These are phyloP conservation scores for Endoconidiophora polonica DNA, from an alignment of 2,329 filamentous ascomycete genomes.

Conservation along the genomic window DNA sequence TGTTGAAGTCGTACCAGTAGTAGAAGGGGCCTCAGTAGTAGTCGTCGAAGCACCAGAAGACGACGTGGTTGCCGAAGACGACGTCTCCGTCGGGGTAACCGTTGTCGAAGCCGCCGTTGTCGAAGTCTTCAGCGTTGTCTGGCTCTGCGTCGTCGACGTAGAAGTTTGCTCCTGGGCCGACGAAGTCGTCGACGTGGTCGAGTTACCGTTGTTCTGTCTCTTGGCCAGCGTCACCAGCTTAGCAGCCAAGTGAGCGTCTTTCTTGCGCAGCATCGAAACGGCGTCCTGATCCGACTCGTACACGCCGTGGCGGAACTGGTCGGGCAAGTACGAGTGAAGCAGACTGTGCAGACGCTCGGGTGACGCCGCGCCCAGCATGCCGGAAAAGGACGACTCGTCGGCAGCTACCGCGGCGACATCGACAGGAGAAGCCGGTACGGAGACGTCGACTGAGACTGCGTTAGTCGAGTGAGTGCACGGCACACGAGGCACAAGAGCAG, in stretches of 20 bases:
- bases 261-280: conserved; percentile 43
- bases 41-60: conserved; percentile 18
- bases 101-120: not conserved
- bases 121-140: conserved; percentile 2
- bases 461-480: not conserved
- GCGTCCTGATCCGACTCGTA: conserved; percentile 48
- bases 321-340: conserved; percentile 44
- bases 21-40: conserved; percentile 11
- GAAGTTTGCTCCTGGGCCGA: not conserved
- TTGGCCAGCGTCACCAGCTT: conserved; percentile 48
- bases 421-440: conserved; percentile 1
- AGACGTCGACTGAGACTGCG: not conserved
- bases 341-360: conserved; percentile 47
- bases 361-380: conserved; percentile 36
- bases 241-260: conserved; percentile 44
- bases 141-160: conserved; percentile 11
- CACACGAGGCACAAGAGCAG: conserved; percentile 3
- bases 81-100: conserved; percentile 1
- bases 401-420: not conserved
- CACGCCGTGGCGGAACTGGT: conserved; percentile 50
- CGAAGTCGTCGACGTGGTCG: conserved; percentile 13
- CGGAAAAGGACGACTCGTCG: conserved; percentile 8
- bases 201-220: conserved; percentile 30
- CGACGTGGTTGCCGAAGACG: conserved; percentile 14
- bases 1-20: conserved; percentile 7